A percentile compares a stretch with the other conserved stretches of the same genome.
These are phyloP conservation scores for Aristolochia contorta DNA, from an alignment of 164 flowering plant genomes.

Conservation along the genomic window DNA sequence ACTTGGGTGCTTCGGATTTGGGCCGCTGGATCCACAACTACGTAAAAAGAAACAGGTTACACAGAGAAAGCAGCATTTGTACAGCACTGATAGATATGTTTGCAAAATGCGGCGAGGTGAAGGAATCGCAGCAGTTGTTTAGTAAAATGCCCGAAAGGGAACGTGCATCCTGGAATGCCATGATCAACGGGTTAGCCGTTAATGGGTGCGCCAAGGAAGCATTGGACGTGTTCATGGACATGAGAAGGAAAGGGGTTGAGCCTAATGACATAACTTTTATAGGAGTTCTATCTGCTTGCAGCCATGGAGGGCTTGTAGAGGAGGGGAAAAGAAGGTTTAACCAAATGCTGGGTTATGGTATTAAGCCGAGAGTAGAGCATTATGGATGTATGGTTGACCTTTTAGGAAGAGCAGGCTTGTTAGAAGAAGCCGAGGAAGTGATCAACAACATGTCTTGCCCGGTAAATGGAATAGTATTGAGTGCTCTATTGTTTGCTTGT, in stretches of 20 bases:
- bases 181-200: conserved; percentile 68
- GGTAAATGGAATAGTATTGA: conserved; percentile 60
- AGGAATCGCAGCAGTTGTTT: conserved; percentile 44
- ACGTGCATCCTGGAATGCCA: conserved; percentile 65
- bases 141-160: conserved; percentile 30
- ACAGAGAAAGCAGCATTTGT: conserved; percentile 33
- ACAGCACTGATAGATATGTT: conserved; percentile 75
- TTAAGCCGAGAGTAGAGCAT: conserved; percentile 53
- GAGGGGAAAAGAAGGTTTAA: conserved; percentile 68
- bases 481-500: conserved; percentile 65
- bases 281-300: conserved; percentile 72
- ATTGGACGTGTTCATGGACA: conserved; percentile 38
- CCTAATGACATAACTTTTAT: conserved; percentile 61
- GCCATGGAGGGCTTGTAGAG: conserved; percentile 65
- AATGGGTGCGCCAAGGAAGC: conserved; percentile 66
- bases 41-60: conserved; percentile 37
- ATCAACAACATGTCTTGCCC: conserved; percentile 52
- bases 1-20: conserved; percentile 63
- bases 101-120: conserved; percentile 66
- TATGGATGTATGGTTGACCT: conserved; percentile 76
- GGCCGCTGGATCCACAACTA: conserved; percentile 59
- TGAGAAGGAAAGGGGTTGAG: conserved; percentile 35
- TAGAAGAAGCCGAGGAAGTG: conserved; percentile 68
- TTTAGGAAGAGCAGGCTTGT: conserved; percentile 62
- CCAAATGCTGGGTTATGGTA: conserved; percentile 34